Evolutionary conservation across 352 stramenopile genomes (phyloP), one percentile per base, ranked within the genome.

Genomic region (Phytopythium cucurbitacearum): DNA sequence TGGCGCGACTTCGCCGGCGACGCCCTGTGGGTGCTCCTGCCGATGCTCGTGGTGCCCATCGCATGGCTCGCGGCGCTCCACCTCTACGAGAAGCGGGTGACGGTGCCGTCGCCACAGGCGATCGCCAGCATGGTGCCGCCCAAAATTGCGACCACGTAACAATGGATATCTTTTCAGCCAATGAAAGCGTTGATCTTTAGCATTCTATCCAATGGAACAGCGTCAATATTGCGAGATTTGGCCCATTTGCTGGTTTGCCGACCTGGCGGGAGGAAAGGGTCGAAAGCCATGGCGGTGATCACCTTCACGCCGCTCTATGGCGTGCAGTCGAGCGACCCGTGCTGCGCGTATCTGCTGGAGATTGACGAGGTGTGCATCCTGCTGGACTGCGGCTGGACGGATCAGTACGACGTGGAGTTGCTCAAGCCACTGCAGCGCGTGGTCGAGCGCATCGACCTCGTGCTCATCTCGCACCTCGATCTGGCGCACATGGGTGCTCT

Each of bases 301-400:
- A 94, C 83, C 48, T 96, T 96, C 82, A 94, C 85, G 56, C 86
- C 86, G 65, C 78, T 96, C 13, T 96, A 93, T 44, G 86, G 86
- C 56, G 86, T 95, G 60, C 81, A 80, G 47, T 94, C 85, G 47
- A 80, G 67, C 52, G 80, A 84, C 34, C 80, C 67, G 41, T 93
- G 85, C 69, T 91, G 83, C 60, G 83, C 83, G 53, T 96, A 94
- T 51, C 67, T 97, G 64, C 71, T 97, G 42, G 86, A 96, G 66
- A 84, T 96, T 57, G 87, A 96, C 53, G 85, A 95, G n/a, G 87
- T 95, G 21, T 90, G 84, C 59, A 96, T 97, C 51, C 60, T 97
- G 36, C 63, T 97, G 47, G 89, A 97, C 75, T 97, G 89, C 55
- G 89, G 89, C 12, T 96, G 89, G 86, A 94, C 86, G 39, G 87